phyloP scores from a whole-genome alignment of 2,329 filamentous ascomycete species.

The Didymella segeticola region DNA sequence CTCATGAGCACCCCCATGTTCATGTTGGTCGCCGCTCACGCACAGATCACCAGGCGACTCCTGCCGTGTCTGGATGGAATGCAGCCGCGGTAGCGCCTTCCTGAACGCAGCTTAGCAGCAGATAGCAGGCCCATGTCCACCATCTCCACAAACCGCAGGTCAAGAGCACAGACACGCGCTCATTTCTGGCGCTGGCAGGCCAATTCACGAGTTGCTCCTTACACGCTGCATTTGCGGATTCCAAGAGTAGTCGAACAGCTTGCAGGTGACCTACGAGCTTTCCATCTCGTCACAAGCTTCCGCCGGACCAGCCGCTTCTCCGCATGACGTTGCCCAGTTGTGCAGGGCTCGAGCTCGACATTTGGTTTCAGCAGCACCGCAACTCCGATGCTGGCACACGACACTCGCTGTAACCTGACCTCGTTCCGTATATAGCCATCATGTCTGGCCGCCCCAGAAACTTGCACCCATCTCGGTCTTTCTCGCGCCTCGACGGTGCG shows the following conservation, averaged over 20 bases:
- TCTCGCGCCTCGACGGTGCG: constrained; percentile 56
- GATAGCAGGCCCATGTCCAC: constrained; percentile 13
- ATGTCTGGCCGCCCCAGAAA: constrained; percentile 45
- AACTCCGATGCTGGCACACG: constrained; percentile 37
- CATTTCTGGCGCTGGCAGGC: constrained; percentile 3
- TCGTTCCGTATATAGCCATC: constrained; percentile 13
- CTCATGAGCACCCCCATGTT: constrained; percentile 11
- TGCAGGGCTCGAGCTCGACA: constrained; percentile 27
- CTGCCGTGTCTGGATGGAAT: not conserved
- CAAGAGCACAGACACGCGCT: constrained; percentile 13
- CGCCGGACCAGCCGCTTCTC: constrained; percentile 24
- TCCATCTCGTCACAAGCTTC: constrained; percentile 9
- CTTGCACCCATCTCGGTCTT: constrained; percentile 55
- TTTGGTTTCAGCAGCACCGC: constrained; percentile 30
- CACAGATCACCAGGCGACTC: constrained; percentile 4
- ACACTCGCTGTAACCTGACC: constrained; percentile 15
- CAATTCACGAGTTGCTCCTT: not conserved
- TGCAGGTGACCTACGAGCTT: not conserved
- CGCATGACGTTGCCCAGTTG: constrained; percentile 43
- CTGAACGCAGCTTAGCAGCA: constrained; percentile 13
- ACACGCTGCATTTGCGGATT: not conserved
- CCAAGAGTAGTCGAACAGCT: not conserved
- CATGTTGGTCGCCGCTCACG: not conserved
- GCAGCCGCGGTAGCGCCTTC: constrained; percentile 8
- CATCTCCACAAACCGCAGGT: constrained; percentile 14